These are phyloP conservation scores for Ensete glaucum DNA, from an alignment of 176 grass and related monocot species.

Conservation along the genomic window DNA sequence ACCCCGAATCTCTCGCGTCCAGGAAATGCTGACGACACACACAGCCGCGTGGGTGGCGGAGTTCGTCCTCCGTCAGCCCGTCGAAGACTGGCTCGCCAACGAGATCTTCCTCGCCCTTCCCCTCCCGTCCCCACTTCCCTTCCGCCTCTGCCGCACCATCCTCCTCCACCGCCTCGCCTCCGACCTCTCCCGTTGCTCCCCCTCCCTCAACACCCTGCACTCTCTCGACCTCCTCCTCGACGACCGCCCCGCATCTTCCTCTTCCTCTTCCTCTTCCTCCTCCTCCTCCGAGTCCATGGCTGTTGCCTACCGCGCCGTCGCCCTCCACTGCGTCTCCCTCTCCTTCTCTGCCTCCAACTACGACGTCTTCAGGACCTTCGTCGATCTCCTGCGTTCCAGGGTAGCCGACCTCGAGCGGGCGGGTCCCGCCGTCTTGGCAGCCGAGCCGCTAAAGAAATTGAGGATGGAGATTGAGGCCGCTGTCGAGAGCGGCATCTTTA, in stretches of 20 bases:
- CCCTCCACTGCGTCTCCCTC: neutral
- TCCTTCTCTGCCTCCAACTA: neutral
- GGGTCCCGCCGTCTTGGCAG: neutral
- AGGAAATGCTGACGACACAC: neutral
- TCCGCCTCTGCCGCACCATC: slow-evolving; percentile 6
- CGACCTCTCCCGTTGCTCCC: neutral
- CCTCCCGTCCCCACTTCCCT: neutral
- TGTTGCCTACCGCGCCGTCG: slow-evolving; percentile 10
- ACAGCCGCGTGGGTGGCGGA: slow-evolving; percentile 11
- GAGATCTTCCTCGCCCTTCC: slow-evolving; percentile 12
- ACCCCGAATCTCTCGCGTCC: too few species aligned
- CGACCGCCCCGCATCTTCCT: neutral
- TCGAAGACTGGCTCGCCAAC: slow-evolving; percentile 4
- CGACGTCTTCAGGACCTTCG: neutral
- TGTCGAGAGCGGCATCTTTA: neutral
- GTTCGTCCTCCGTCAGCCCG: slow-evolving; percentile 20
- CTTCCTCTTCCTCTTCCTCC: neutral
- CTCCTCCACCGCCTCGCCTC: slow-evolving; percentile 18
- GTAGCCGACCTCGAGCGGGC: neutral
- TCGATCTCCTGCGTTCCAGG: neutral
- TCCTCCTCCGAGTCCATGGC: neutral
- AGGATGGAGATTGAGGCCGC: slow-evolving; percentile 7
- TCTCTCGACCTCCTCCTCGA: slow-evolving; percentile 16
- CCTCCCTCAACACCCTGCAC: slow-evolving; percentile 9
- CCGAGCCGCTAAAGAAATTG: neutral